phyloP scores from a whole-genome alignment of 202 grass and related monocot species.

The Elaeis oleifera region DNA sequence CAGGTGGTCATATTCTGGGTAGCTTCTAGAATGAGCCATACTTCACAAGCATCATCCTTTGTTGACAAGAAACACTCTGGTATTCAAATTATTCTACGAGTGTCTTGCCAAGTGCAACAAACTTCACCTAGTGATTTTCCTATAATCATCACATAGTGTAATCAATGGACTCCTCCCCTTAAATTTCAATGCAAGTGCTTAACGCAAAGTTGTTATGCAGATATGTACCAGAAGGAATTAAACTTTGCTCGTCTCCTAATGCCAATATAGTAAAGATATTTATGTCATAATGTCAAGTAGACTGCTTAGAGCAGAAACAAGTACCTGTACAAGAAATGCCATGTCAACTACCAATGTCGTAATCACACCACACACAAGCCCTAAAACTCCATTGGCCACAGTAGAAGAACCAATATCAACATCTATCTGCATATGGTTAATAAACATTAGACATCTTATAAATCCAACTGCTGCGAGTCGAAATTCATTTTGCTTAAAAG shows the following conservation, averaged over 20 bases:
- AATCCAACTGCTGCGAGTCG: conserved; percentile 3
- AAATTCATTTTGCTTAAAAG: neutral
- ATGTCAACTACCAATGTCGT: conserved; percentile 85
- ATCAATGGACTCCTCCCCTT: no score
- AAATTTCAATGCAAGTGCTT: no score
- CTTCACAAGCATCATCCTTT: no score
- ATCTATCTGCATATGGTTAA: conserved; percentile 46
- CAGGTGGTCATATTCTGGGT: no score
- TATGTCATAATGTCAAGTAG: neutral
- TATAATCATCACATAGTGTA: no score
- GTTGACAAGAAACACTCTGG: no score
- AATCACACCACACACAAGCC: conserved; percentile 78
- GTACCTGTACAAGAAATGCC: conserved; percentile 91
- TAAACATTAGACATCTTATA: conserved; percentile 7
- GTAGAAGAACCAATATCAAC: conserved; percentile 91
- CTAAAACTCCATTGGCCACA: conserved; percentile 89
- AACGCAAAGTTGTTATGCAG: no score
- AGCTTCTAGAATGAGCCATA: no score
- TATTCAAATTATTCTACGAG: no score
- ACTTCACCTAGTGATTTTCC: no score
- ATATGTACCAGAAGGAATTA: neutral
- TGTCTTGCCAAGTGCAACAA: no score
- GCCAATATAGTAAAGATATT: neutral
- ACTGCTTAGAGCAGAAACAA: neutral
- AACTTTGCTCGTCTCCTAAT: neutral